A percentile compares a stretch with the other conserved stretches of the same genome.
Conservation (phyloP, 192 early-diverging fungal genomes). For the Umbelopsis ramanniana region DNA sequence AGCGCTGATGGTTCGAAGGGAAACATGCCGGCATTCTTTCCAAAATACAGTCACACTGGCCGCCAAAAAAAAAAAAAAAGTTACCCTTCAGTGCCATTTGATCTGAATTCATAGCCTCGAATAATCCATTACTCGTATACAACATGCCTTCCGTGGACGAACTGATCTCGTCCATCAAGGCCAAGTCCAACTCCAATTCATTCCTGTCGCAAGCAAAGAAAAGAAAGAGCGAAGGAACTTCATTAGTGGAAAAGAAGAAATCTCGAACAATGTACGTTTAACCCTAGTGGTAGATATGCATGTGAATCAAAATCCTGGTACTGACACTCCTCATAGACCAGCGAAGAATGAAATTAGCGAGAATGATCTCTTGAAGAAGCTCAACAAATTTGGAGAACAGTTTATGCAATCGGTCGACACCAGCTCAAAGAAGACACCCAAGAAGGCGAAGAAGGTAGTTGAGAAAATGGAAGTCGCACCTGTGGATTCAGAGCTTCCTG, state of each 20-base stretch:
- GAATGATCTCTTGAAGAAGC: not conserved
- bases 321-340: not conserved
- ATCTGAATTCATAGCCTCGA: not conserved
- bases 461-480: not conserved
- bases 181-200: not conserved
- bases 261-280: not conserved
- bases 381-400: not conserved
- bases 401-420: constrained; percentile 4
- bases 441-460: not conserved
- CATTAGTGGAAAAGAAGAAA: not conserved
- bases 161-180: constrained; percentile 16
- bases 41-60: no score
- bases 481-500: not conserved
- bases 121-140: not conserved
- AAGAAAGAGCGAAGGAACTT: not conserved
- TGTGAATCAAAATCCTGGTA: not conserved
- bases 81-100: no score
- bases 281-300: not conserved
- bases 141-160: constrained; percentile 6
- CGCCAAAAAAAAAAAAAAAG: constrained; percentile 2
- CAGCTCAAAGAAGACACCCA: not conserved
- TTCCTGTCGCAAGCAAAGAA: constrained; percentile 5
- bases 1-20: no score
- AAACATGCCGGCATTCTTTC: no score
- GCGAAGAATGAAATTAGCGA: not conserved